Percentiles rank a stretch among this genome's conserved stretches.
These are phyloP conservation scores for Inga laurina DNA, from an alignment of 306 rosid genomes.

Conservation along the genomic window DNA sequence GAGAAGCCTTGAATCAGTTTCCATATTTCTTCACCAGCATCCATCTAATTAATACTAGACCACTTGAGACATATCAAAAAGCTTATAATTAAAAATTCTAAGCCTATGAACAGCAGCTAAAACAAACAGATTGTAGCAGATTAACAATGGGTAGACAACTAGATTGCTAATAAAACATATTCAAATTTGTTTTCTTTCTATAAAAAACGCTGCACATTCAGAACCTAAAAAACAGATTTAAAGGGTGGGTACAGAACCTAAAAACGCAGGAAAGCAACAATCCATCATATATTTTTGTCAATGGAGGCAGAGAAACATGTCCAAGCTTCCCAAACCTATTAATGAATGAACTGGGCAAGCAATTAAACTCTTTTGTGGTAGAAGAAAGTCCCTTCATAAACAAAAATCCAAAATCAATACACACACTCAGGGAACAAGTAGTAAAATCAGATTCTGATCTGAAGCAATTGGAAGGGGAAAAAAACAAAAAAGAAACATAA, in stretches of 20 bases:
- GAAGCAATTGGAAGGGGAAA: not conserved
- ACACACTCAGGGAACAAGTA: not conserved
- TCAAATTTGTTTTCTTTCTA: no score
- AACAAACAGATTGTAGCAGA: no score
- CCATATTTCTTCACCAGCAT: no score
- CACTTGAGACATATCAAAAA: no score
- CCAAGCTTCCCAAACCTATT: conserved; percentile 37
- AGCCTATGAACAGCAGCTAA: no score
- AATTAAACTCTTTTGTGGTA: conserved; percentile 37
- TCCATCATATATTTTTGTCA: conserved; percentile 27
- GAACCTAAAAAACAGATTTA: conserved; percentile 36
- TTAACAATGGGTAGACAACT: no score
- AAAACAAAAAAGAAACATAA: not conserved
- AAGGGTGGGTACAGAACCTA: no score
- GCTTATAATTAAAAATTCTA: no score
- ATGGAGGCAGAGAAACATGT: conserved; percentile 37
- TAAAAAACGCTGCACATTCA: not conserved
- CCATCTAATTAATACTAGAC: no score
- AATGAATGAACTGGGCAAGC: conserved; percentile 38
- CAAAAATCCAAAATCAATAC: conserved; percentile 30
- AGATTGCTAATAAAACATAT: no score
- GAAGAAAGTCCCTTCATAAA: conserved; percentile 50
- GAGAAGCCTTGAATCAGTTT: no score
- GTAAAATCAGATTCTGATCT: not conserved
- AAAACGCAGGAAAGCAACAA: conserved; percentile 15